Conservation (phyloP, 371 early-diverging fungal species). For the Umbelopsis sp. region DNA sequence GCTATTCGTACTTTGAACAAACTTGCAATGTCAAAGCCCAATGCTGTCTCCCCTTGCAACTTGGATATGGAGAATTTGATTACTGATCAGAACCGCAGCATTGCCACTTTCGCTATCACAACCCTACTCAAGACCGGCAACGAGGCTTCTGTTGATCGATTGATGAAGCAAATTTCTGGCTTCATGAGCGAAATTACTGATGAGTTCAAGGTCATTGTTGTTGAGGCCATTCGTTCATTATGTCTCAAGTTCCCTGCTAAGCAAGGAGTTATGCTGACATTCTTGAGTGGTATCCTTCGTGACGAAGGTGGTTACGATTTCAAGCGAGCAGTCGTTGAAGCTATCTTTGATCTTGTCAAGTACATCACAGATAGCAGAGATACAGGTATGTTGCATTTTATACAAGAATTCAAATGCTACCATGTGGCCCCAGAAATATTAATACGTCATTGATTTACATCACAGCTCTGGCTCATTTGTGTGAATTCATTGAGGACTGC, state of each 20-base stretch:
- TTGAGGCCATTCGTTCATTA: constrained; percentile 94
- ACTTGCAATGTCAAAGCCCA: constrained; percentile 86
- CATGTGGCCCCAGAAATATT: background rate
- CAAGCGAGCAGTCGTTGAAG: constrained; percentile 95
- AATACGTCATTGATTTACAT: background rate
- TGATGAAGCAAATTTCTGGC: constrained; percentile 97
- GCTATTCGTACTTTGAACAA: constrained; percentile 95
- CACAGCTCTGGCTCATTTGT: constrained; percentile 88
- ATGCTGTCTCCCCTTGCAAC: constrained; percentile 92
- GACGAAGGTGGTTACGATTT: constrained; percentile 98
- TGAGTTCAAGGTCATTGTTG: constrained; percentile 97
- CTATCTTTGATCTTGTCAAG: constrained; percentile 94
- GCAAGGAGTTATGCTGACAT: constrained; percentile 90
- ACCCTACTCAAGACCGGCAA: constrained; percentile 98
- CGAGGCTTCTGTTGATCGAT: constrained; percentile 94
- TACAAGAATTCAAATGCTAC: no score
- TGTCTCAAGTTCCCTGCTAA: constrained; percentile 97
- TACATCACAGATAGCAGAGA: constrained; percentile 94
- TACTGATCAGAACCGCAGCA: constrained; percentile 94
- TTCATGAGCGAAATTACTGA: constrained; percentile 98
- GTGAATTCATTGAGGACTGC: constrained; percentile 99
- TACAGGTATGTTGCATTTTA: constrained; percentile 53
- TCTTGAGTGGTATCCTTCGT: constrained; percentile 89
- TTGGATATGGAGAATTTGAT: constrained; percentile 97
- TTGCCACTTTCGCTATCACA: constrained; percentile 98